These are phyloP conservation scores for Adenanthera pavonina DNA, from an alignment of 306 rosid species.

Conservation along the genomic window DNA sequence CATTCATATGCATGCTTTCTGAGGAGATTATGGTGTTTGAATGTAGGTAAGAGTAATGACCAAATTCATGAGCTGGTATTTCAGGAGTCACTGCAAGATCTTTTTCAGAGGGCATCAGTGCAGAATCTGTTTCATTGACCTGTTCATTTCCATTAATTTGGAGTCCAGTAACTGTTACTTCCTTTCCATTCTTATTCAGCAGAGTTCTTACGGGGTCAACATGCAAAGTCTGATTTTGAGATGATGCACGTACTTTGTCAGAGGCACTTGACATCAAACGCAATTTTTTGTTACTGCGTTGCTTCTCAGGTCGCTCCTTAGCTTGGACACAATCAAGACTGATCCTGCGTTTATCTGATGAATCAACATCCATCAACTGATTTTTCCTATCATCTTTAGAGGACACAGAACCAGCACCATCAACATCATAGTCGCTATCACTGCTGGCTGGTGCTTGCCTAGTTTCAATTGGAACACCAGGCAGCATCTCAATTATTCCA, in stretches of 20 bases:
- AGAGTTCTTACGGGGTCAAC: not conserved
- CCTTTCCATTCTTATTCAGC: not conserved
- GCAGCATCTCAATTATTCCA: not conserved
- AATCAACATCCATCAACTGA: not conserved
- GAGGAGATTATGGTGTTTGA: not conserved
- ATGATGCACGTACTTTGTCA: not conserved
- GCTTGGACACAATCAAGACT: slow-evolving; percentile 2
- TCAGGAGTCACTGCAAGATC: not conserved
- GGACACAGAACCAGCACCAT: not conserved
- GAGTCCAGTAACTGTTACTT: not conserved
- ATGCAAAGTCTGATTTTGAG: not conserved
- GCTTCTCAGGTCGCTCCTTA: not conserved
- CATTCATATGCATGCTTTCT: not conserved
- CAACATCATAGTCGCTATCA: slow-evolving; percentile 5
- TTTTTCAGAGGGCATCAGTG: not conserved
- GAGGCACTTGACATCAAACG: not conserved
- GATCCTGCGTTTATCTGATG: not conserved
- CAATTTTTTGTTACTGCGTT: not conserved
- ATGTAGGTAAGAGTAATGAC: slow-evolving; percentile 2
- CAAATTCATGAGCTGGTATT: not conserved
- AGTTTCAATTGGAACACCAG: not conserved
- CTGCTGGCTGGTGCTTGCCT: slow-evolving; percentile 1
- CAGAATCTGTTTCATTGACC: not conserved
- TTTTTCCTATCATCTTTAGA: not conserved
- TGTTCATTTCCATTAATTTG: not conserved